Evolutionary conservation across 2,329 filamentous ascomycete species (phyloP), one percentile per base, ranked within the genome.

Genomic region (Trichoderma aggressivum): DNA sequence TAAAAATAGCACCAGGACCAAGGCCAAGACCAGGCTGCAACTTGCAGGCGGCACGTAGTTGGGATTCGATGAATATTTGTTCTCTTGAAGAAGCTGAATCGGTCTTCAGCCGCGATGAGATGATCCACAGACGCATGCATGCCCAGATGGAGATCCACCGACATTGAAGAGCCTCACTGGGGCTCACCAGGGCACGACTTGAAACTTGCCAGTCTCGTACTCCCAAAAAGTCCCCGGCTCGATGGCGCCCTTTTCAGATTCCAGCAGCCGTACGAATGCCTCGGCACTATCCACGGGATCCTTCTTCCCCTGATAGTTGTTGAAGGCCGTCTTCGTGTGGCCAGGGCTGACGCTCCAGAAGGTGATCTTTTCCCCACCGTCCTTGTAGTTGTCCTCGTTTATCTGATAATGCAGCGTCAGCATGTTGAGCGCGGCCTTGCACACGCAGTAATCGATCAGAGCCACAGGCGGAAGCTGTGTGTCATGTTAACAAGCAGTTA

Each of bases 361-460:
- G 11, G 50, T 71, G 12, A 75, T 64, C 34, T 34, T 69, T n/a
- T 60, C 62, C 28, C 64, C 56, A 47, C 28, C 61, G 12, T 56
- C 21, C 24, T 36, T 32, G 34, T 53, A 34, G 10, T 47, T 28
- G 34, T 73, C 73, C 7, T 76, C 73, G 14, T 24, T 14, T 10
- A 61, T 53, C 50, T 61, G 66, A 24, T 61, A 70, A 14, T 75
- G 71, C 36, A 76, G 47, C 24, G 71, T 72, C 62, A 74, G 60
- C 74, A 75, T 76, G 72, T 74, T 76, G 18, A 77, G 69, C 3
- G 67, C 74, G 5, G 74, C 72, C 36, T 76, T 73, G 28, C 69
- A 67, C 21, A 76, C 56, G 50, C 72, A 71, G 47, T 74, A 75
- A 14, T 73, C 71, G 28, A 71, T 30, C 0, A 71, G 10, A 21